These are phyloP conservation scores for Meyerozyma carpophila DNA, from an alignment of 1,139 yeast species.

Conservation along the genomic window DNA sequence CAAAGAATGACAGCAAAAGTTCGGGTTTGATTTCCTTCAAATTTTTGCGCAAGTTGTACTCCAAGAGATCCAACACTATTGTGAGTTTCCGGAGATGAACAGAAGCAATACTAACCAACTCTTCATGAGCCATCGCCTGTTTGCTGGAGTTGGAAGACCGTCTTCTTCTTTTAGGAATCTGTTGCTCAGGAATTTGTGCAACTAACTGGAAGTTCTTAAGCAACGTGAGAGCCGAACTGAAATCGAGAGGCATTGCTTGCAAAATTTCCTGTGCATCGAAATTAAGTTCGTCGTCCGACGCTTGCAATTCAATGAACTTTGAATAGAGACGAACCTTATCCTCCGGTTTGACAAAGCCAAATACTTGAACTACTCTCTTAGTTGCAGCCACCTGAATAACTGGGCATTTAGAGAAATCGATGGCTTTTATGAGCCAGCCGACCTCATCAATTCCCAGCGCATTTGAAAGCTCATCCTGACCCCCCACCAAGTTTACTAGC, in stretches of 20 bases:
- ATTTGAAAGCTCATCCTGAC: conserved; percentile 9
- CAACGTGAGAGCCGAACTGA: conserved; percentile 42
- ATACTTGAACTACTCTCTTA: conserved; percentile 47
- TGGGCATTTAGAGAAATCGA: conserved; percentile 29
- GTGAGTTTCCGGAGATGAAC: conserved; percentile 75
- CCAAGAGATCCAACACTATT: conserved; percentile 73
- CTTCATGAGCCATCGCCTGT: conserved; percentile 68
- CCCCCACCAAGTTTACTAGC: conserved; percentile 53
- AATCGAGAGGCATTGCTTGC: conserved; percentile 41
- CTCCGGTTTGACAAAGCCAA: conserved; percentile 47
- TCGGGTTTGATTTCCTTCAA: conserved; percentile 35
- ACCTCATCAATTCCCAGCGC: conserved; percentile 53
- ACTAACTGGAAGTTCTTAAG: conserved; percentile 46
- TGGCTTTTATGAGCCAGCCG: conserved; percentile 52
- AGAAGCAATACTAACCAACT: conserved; percentile 69
- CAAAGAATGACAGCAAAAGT: conserved; percentile 56
- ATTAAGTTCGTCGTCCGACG: conserved; percentile 33
- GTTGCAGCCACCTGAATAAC: conserved; percentile 49
- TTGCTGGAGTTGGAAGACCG: conserved; percentile 71
- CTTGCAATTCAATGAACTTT: conserved; percentile 53
- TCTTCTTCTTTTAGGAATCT: conserved; percentile 68
- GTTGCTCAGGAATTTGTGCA: conserved; percentile 39
- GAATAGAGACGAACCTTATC: conserved; percentile 53
- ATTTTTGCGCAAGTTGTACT: conserved; percentile 31
- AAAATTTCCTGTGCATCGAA: conserved; percentile 54